These are phyloP conservation scores for Camellia oleifera DNA, from an alignment of 179 eudicot species.

Conservation along the genomic window DNA sequence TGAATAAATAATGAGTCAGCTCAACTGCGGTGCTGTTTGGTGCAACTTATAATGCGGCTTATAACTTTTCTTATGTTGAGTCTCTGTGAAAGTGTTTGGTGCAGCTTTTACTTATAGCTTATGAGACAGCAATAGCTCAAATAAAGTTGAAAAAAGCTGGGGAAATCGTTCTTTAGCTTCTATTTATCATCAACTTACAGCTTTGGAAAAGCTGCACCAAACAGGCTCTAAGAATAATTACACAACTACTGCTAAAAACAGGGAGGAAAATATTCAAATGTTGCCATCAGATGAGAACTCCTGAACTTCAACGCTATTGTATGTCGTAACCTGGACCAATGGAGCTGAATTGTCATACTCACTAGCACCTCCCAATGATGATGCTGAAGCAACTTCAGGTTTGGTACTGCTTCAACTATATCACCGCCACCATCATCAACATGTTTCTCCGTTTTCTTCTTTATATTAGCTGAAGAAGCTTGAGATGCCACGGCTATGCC, in stretches of 20 bases:
- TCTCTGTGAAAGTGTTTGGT: no score
- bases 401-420: slow-evolving; percentile 20
- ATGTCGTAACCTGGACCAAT: slow-evolving; percentile 35
- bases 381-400: slow-evolving; percentile 36
- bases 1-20: not conserved
- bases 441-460: slow-evolving; percentile 30
- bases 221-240: no score
- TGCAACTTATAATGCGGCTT: no score
- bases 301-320: slow-evolving; percentile 31
- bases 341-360: slow-evolving; percentile 31
- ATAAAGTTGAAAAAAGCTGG: no score
- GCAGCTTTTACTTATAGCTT: no score
- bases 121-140: no score
- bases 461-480: slow-evolving; percentile 22
- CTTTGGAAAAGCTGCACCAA: no score
- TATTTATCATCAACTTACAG: no score
- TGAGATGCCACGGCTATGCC: slow-evolving; percentile 24
- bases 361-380: slow-evolving; percentile 25
- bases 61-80: no score
- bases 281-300: slow-evolving; percentile 36
- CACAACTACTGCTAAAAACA: not conserved
- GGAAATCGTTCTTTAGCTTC: no score
- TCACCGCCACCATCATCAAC: slow-evolving; percentile 17
- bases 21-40: no score
- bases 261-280: slow-evolving; percentile 30